Conservation (phyloP, 192 early-diverging fungal genomes). For the Lunasporangiospora selenospora region DNA sequence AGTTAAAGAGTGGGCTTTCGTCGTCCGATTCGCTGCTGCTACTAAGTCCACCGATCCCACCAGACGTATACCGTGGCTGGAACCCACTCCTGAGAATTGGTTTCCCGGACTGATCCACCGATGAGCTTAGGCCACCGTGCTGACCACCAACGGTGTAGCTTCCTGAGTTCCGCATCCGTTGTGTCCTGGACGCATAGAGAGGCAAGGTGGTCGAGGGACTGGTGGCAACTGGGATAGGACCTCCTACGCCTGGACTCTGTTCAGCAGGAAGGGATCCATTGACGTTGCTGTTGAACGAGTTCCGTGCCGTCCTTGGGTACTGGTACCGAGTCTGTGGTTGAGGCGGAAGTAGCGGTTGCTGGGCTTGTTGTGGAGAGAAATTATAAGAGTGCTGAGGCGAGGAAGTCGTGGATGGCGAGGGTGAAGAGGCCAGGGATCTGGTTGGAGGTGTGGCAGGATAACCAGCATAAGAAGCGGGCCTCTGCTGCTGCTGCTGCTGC, state of each 20-base stretch:
- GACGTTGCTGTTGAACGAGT: constrained; percentile 14
- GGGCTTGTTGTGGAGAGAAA: no score
- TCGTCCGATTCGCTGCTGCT: constrained; percentile 27
- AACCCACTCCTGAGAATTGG: constrained; percentile 27
- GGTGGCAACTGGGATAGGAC: no score
- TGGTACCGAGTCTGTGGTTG: constrained; percentile 30
- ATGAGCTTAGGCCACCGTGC: constrained; percentile 36
- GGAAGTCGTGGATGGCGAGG: constrained; percentile 1
- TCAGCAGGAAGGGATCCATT: no score
- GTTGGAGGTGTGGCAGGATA: constrained; percentile 8
- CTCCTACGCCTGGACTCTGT: neutral
- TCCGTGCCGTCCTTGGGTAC: constrained; percentile 35
- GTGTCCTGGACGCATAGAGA: constrained; percentile 38
- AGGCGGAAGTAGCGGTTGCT: constrained; percentile 11
- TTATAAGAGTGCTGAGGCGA: constrained; percentile 31
- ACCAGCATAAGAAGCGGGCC: neutral
- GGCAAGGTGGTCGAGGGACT: no score
- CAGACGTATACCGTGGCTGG: constrained; percentile 19
- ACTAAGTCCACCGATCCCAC: constrained; percentile 25
- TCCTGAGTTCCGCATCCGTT: constrained; percentile 34
- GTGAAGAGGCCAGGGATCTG: constrained; percentile 22
- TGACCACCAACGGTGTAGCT: no score
- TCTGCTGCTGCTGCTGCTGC: constrained; percentile 5
- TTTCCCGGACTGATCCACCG: constrained; percentile 32
- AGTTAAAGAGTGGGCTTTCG: no score